Evolutionary conservation across 306 rosid species (phyloP).

Genomic region (Oemleria cerasiformis): DNA sequence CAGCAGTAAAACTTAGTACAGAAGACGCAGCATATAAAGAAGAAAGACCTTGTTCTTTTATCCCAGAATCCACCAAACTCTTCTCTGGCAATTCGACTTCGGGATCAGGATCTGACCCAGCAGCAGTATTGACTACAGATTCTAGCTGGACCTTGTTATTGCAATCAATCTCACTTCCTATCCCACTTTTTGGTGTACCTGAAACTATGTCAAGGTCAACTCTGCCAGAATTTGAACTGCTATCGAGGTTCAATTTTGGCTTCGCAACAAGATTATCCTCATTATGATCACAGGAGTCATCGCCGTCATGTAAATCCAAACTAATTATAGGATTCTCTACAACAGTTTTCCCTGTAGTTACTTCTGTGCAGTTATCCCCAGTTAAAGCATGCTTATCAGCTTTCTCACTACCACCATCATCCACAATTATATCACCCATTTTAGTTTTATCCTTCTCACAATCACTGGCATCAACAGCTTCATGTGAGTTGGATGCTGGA

Average conservation of each 20-base stretch:
- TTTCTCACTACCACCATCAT: conserved; percentile 23
- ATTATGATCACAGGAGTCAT: conserved; percentile 19
- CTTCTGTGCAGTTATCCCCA: conserved; percentile 23
- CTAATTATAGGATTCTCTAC: not conserved
- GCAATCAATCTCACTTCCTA: conserved; percentile 30
- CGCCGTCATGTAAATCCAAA: conserved; percentile 25
- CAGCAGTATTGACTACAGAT: conserved; percentile 22
- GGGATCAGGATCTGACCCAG: conserved; percentile 23
- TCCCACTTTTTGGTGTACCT: conserved; percentile 17
- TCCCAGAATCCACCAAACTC: conserved; percentile 27
- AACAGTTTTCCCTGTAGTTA: conserved; percentile 11
- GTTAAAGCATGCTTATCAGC: conserved; percentile 22
- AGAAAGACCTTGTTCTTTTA: conserved; percentile 27
- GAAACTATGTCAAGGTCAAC: conserved; percentile 1
- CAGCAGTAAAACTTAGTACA: conserved; percentile 25
- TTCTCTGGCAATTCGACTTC: conserved; percentile 24
- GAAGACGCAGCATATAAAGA: conserved; percentile 32
- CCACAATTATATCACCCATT: conserved; percentile 17
- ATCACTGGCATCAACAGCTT: conserved; percentile 17
- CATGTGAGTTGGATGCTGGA: conserved; percentile 24
- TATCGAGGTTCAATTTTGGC: conserved; percentile 5
- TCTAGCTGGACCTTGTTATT: conserved; percentile 31
- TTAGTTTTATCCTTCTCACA: conserved; percentile 26
- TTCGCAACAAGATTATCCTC: conserved; percentile 23
- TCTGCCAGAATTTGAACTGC: conserved; percentile 20